Conservation (phyloP, 257 asterid genomes). For the Nicotiana benthamiana region DNA sequence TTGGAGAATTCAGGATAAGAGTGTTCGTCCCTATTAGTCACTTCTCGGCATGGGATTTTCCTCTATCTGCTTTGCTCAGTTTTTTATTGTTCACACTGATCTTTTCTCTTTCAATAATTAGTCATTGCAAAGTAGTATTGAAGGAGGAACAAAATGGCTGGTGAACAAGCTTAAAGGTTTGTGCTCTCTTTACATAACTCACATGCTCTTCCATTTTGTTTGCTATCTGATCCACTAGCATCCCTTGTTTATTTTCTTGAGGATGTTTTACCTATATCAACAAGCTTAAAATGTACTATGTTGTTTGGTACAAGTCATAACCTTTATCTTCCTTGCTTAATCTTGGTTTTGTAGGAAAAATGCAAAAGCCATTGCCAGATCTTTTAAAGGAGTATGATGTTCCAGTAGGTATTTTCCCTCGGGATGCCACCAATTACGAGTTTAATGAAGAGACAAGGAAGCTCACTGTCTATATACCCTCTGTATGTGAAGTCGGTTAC, state of each 20-base stretch:
- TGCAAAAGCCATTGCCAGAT: constrained; percentile 66
- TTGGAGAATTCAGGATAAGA: background rate
- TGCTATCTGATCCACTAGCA: too few relatives aligned
- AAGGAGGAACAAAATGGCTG: constrained; percentile 80
- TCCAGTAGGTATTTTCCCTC: constrained; percentile 68
- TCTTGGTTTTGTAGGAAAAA: constrained; percentile 40
- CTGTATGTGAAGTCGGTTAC: constrained; percentile 65
- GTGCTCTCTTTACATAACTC: constrained; percentile 13
- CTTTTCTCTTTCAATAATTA: constrained; percentile 6
- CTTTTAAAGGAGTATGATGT: constrained; percentile 62
- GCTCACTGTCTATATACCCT: constrained; percentile 51
- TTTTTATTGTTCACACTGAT: background rate
- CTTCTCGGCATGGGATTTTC: background rate
- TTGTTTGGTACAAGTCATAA: background rate
- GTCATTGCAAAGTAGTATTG: constrained; percentile 63
- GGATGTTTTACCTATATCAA: background rate
- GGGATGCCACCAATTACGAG: constrained; percentile 70
- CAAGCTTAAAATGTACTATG: background rate
- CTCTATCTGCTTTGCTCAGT: background rate
- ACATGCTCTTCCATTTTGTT: background rate
- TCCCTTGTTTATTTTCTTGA: background rate
- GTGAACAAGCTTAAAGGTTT: constrained; percentile 79
- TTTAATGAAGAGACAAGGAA: constrained; percentile 61
- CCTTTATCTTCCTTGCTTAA: background rate
- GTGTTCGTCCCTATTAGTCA: background rate